A percentile compares a stretch with the other conserved stretches of the same genome.
phyloP scores from a whole-genome alignment of 768 basidiomycete genomes.

The Lentinula aciculospora region DNA sequence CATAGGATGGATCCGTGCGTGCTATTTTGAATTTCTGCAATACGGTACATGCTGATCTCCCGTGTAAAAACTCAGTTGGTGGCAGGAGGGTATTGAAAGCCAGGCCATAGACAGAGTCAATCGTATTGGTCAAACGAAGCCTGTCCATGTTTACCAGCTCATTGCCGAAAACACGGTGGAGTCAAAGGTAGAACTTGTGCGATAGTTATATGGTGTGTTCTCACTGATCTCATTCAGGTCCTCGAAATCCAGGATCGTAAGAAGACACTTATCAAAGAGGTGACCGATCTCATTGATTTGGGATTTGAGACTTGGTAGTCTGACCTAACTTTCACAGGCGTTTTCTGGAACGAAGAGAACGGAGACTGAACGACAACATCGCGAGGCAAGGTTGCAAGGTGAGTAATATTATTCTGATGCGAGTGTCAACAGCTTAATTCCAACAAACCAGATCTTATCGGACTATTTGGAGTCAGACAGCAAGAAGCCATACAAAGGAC shows the following conservation, averaged over 20 bases:
- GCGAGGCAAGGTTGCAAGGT: constrained; percentile 82
- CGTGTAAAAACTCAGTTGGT: constrained; percentile 48
- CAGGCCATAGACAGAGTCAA: constrained; percentile 82
- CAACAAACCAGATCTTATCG: constrained; percentile 45
- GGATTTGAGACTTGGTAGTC: neutral
- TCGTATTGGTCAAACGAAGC: constrained; percentile 79
- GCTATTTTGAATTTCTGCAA: neutral
- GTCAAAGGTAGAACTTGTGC: constrained; percentile 48
- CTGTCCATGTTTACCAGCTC: constrained; percentile 83
- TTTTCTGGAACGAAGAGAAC: constrained; percentile 78
- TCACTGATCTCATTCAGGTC: constrained; percentile 28
- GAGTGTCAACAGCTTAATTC: neutral
- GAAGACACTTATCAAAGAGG: constrained; percentile 74
- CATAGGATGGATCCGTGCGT: constrained; percentile 75
- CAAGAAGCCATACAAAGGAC: constrained; percentile 12
- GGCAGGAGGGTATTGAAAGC: constrained; percentile 73
- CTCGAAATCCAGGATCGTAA: constrained; percentile 86
- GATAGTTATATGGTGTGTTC: neutral
- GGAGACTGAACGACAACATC: constrained; percentile 71
- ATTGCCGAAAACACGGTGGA: constrained; percentile 90
- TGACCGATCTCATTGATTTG: constrained; percentile 17
- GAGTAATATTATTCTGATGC: constrained; percentile 8
- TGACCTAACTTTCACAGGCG: constrained; percentile 40
- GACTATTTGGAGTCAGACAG: constrained; percentile 44
- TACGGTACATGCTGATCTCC: neutral